phyloP scores from a whole-genome alignment of 371 early-diverging fungal species.

The Coemansia linderi region DNA sequence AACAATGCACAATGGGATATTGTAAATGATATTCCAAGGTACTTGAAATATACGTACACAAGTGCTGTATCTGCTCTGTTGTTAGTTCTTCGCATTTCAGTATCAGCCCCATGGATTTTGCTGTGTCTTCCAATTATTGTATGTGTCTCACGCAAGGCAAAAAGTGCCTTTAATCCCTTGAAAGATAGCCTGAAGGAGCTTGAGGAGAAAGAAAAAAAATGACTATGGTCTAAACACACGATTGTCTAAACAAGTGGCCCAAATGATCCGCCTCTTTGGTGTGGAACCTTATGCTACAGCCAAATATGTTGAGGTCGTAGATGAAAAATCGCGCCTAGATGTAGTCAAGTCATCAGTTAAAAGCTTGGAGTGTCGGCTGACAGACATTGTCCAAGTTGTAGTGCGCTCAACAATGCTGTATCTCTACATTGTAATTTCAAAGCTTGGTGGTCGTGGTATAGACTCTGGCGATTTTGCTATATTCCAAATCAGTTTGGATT shows the following conservation, averaged over 20 bases:
- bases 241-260: not conserved
- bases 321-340: not conserved
- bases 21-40: not conserved
- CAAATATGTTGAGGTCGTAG: not conserved
- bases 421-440: not conserved
- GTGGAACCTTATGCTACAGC: slow-evolving; percentile 5
- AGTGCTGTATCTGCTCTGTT: not conserved
- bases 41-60: not conserved
- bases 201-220: no score
- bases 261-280: slow-evolving; percentile 1
- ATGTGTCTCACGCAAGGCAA: no score
- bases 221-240: no score
- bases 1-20: not conserved
- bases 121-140: no score
- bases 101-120: no score
- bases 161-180: no score
- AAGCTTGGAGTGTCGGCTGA: not conserved
- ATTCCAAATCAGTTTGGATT: not conserved
- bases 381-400: not conserved
- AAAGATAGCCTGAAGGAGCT: no score
- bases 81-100: no score
- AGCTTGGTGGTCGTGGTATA: not conserved
- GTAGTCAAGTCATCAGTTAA: not conserved
- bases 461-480: not conserved
- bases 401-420: not conserved